Evolutionary conservation across 495 filamentous ascomycete species (phyloP).

Genomic region (Echria macrotheca): DNA sequence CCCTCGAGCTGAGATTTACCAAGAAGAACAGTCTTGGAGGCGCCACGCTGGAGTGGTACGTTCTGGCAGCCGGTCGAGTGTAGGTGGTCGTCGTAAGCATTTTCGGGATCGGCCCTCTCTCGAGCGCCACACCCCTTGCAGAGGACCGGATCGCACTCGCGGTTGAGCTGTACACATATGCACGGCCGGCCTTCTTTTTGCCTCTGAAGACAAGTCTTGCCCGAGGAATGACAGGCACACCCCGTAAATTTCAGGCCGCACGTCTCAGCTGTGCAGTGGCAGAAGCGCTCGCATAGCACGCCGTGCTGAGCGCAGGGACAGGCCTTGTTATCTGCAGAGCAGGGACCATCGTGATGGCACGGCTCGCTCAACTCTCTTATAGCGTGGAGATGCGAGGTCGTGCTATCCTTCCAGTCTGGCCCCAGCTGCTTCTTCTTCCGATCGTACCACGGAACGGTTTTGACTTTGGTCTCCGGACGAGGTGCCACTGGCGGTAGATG

Average conservation of each 20-base stretch:
- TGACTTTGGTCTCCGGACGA: slow-evolving; percentile 25
- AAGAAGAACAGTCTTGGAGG: slow-evolving; percentile 53
- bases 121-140: slow-evolving; percentile 60
- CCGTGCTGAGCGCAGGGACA: slow-evolving; percentile 48
- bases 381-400: slow-evolving; percentile 40
- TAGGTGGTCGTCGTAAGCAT: slow-evolving; percentile 48
- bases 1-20: slow-evolving; percentile 54
- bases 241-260: slow-evolving; percentile 62
- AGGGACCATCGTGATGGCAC: slow-evolving; percentile 44
- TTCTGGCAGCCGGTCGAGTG: slow-evolving; percentile 54
- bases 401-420: slow-evolving; percentile 44
- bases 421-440: slow-evolving; percentile 41
- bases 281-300: slow-evolving; percentile 63
- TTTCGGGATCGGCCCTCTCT: slow-evolving; percentile 57
- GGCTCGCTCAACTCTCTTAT: slow-evolving; percentile 35
- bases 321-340: slow-evolving; percentile 35
- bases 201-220: slow-evolving; percentile 45
- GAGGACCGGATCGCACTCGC: slow-evolving; percentile 68
- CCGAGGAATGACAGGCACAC: slow-evolving; percentile 52
- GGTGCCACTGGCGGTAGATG: slow-evolving; percentile 21
- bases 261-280: slow-evolving; percentile 50
- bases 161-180: slow-evolving; percentile 53
- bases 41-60: slow-evolving; percentile 54
- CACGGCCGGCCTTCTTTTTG: slow-evolving; percentile 48
- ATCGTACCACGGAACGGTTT: slow-evolving; percentile 41